These are phyloP conservation scores for Myrmaecium sp. DNA, from an alignment of 2,329 filamentous ascomycete genomes.

Conservation along the genomic window DNA sequence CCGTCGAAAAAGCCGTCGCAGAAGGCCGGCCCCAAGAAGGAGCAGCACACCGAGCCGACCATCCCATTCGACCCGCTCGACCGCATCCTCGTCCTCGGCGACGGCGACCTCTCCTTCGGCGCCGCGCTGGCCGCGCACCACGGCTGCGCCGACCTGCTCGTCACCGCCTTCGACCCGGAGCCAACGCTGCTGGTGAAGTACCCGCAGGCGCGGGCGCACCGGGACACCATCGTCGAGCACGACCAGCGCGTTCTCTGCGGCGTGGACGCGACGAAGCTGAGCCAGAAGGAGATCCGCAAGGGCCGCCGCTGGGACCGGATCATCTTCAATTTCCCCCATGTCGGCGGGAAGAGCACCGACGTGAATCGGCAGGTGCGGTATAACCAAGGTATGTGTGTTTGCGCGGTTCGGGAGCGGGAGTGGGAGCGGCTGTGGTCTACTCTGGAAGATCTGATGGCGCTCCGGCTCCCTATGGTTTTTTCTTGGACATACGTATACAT, in stretches of 20 bases:
- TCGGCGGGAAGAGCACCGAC: constrained; percentile 80
- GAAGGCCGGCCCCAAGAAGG: no score
- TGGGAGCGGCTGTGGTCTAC: neutral
- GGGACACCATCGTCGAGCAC: constrained; percentile 33
- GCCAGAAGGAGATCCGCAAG: constrained; percentile 20
- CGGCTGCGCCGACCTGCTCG: constrained; percentile 47
- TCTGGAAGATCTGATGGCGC: neutral
- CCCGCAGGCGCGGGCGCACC: constrained; percentile 47
- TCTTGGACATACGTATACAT: no score
- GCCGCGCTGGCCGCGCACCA: constrained; percentile 49
- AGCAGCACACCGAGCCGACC: constrained; percentile 26
- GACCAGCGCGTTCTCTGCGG: constrained; percentile 15
- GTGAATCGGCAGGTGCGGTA: constrained; percentile 86
- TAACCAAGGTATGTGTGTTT: constrained; percentile 44
- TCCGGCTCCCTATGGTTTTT: no score
- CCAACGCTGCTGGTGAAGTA: constrained; percentile 53
- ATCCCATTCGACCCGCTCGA: constrained; percentile 54
- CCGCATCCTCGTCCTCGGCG: constrained; percentile 58
- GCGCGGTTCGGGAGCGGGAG: neutral
- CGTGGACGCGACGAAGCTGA: constrained; percentile 39
- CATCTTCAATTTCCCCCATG: constrained; percentile 94
- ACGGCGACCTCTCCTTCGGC: constrained; percentile 68
- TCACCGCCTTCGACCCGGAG: constrained; percentile 48
- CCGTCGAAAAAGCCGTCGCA: no score
- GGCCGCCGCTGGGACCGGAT: constrained; percentile 51